These are phyloP conservation scores for Daedalea quercina DNA, from an alignment of 768 basidiomycete species.

Conservation along the genomic window DNA sequence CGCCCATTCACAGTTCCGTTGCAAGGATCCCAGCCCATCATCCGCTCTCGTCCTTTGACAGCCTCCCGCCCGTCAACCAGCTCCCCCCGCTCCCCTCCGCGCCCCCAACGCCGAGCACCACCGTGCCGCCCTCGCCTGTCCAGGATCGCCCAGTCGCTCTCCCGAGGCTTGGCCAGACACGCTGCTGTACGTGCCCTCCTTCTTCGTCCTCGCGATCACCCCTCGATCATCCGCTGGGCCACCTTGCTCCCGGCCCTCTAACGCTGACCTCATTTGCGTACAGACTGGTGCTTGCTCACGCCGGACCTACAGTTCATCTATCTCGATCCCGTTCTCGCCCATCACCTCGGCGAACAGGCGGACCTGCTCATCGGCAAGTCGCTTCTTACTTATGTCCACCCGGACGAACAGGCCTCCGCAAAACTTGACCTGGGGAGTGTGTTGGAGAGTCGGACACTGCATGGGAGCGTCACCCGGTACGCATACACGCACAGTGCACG, in stretches of 20 bases:
- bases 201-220: slow-evolving; percentile 26
- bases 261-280: slow-evolving; percentile 16
- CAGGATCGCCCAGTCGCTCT: slow-evolving; percentile 32
- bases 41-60: slow-evolving; percentile 27
- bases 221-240: slow-evolving; percentile 23
- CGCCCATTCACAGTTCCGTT: slow-evolving; percentile 9
- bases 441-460: slow-evolving; percentile 65
- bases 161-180: slow-evolving; percentile 63
- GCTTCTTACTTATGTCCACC: slow-evolving; percentile 75
- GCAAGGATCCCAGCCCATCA: slow-evolving; percentile 16
- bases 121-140: slow-evolving; percentile 17
- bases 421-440: slow-evolving; percentile 68
- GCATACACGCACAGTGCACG: slow-evolving; percentile 16
- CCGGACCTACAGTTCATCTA: slow-evolving; percentile 73
- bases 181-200: slow-evolving; percentile 58
- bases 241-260: too few species aligned
- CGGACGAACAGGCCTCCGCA: slow-evolving; percentile 75
- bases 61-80: slow-evolving; percentile 24
- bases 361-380: slow-evolving; percentile 62
- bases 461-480: slow-evolving; percentile 79
- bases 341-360: slow-evolving; percentile 68
- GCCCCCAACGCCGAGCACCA: not conserved
- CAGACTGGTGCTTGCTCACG: slow-evolving; percentile 83
- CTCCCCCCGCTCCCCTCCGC: slow-evolving; percentile 11
- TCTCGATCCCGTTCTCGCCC: slow-evolving; percentile 72